Conservation (phyloP, 768 basidiomycete species). For the Brasilioporus rufonigricans region DNA sequence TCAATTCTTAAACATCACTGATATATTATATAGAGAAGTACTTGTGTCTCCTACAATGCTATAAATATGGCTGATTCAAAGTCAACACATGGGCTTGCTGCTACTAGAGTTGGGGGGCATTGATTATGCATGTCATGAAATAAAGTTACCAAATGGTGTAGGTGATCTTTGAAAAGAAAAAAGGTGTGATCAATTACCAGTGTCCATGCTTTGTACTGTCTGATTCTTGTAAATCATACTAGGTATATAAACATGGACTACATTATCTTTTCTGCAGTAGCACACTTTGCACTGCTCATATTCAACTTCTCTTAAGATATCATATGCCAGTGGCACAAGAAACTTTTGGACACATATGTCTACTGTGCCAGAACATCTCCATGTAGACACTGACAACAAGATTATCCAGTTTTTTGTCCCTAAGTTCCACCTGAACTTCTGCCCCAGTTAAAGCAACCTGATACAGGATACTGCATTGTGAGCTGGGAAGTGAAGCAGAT, state of each 20-base stretch:
- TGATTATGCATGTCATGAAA: slow-evolving; percentile 8
- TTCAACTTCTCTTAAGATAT: neutral
- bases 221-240: neutral
- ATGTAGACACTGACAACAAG: neutral
- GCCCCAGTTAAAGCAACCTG: too few relatives aligned
- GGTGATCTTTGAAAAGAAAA: slow-evolving; percentile 22
- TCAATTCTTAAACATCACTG: too few relatives aligned
- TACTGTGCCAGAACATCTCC: neutral
- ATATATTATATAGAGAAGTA: slow-evolving; percentile 11
- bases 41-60: slow-evolving; percentile 7
- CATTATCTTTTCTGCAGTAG: neutral
- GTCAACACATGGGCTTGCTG: neutral
- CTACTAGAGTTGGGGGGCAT: slow-evolving; percentile 15
- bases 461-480: too few relatives aligned
- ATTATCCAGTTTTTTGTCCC: neutral
- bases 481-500: too few relatives aligned
- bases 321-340: neutral
- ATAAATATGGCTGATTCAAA: slow-evolving; percentile 6
- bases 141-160: slow-evolving; percentile 13
- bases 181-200: too few relatives aligned
- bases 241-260: neutral
- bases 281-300: neutral
- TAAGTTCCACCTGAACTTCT: neutral
- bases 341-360: neutral
- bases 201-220: neutral